phyloP scores from a whole-genome alignment of 495 filamentous ascomycete genomes.

The Aspergillus kassunensis region DNA sequence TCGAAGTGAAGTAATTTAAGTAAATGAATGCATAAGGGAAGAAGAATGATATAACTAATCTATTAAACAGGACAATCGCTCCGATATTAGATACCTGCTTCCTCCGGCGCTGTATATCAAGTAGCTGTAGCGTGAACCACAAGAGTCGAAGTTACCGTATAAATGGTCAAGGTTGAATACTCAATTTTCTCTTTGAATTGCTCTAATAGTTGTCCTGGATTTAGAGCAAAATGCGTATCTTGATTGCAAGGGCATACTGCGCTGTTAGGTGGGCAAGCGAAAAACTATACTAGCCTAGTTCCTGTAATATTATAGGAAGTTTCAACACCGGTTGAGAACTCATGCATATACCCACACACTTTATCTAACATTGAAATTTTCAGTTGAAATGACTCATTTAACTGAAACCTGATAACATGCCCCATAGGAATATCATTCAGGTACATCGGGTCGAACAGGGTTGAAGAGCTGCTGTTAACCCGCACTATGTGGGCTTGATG shows the following conservation, averaged over 20 bases:
- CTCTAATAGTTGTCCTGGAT: neutral
- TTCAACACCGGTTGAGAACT: neutral
- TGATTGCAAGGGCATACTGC: neutral
- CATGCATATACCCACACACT: neutral
- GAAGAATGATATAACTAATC: too few relatives aligned
- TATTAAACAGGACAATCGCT: too few relatives aligned
- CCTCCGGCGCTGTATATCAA: too few relatives aligned
- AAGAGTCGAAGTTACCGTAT: neutral
- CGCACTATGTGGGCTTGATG: neutral
- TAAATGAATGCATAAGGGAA: too few relatives aligned
- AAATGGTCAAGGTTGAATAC: neutral
- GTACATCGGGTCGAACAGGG: neutral
- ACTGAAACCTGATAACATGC: neutral
- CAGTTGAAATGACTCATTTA: neutral
- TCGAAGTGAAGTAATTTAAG: too few relatives aligned
- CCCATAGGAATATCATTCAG: neutral
- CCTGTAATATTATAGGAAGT: neutral
- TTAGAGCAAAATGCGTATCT: neutral
- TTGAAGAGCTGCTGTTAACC: neutral
- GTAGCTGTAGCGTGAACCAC: neutral
- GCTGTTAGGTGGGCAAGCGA: neutral
- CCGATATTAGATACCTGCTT: too few relatives aligned
- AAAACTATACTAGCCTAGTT: neutral
- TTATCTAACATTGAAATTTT: neutral
- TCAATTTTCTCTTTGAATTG: neutral